A percentile compares a stretch with the other conserved stretches of the same genome.
These are phyloP conservation scores for Coemansia sp. DNA, from an alignment of 192 early-diverging fungal species.

Conservation along the genomic window DNA sequence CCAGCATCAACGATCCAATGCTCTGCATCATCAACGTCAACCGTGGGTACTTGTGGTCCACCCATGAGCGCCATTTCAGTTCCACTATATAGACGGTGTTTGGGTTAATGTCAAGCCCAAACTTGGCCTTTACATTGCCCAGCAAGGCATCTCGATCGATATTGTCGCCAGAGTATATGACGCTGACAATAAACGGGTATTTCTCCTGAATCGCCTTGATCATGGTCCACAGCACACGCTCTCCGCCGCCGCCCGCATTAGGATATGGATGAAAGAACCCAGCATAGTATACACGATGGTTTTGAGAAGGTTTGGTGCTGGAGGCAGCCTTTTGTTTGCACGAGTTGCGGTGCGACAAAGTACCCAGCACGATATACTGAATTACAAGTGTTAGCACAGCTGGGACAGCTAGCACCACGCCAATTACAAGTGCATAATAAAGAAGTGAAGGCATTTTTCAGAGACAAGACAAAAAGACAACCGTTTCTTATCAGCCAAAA, in stretches of 20 bases:
- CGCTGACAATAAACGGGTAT: constrained; percentile 63
- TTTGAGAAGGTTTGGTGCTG: constrained; percentile 18
- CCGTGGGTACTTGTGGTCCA: constrained; percentile 71
- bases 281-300: constrained; percentile 51
- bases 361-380: constrained; percentile 31
- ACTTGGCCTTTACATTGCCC: constrained; percentile 51
- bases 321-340: constrained; percentile 2
- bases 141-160: constrained; percentile 60
- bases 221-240: constrained; percentile 92
- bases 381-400: constrained; percentile 16
- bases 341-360: constrained; percentile 19
- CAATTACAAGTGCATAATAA: constrained; percentile 20
- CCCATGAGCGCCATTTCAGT: constrained; percentile 61
- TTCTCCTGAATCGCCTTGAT: constrained; percentile 75
- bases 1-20: constrained; percentile 74
- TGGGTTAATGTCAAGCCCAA: constrained; percentile 66
- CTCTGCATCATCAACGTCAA: constrained; percentile 87
- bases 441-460: constrained; percentile 13
- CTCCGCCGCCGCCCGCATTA: constrained; percentile 92
- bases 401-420: constrained; percentile 17
- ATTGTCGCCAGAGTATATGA: constrained; percentile 80
- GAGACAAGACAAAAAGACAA: not conserved
- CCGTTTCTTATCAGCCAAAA: not conserved
- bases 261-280: constrained; percentile 96
- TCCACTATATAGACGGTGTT: constrained; percentile 61